phyloP scores from a whole-genome alignment of 2,329 filamentous ascomycete genomes.

The Neonectria magnoliae region DNA sequence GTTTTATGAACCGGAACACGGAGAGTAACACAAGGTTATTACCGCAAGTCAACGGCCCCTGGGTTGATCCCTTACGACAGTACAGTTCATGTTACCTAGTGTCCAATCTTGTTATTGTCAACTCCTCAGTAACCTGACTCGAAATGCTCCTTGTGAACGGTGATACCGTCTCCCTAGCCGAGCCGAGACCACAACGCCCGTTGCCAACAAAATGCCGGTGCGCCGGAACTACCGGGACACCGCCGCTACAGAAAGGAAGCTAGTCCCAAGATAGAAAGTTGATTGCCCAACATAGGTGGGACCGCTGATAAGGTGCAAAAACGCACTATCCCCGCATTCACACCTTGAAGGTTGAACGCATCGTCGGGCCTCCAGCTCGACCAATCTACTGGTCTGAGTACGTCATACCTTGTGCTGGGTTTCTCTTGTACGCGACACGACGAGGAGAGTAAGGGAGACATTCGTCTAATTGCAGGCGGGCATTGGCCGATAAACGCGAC shows the following conservation, averaged over 20 bases:
- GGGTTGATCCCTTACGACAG: background rate
- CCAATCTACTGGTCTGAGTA: background rate
- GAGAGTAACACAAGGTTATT: too few species aligned
- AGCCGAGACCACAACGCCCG: too few species aligned
- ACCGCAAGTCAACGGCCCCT: too few species aligned
- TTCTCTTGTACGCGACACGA: too few species aligned
- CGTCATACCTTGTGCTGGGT: background rate
- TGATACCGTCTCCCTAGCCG: too few species aligned
- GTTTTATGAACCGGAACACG: background rate
- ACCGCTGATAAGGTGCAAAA: slow-evolving; percentile 5
- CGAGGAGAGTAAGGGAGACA: background rate
- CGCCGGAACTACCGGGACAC: background rate
- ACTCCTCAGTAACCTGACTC: background rate
- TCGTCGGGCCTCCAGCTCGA: background rate
- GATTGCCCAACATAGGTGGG: slow-evolving; percentile 38
- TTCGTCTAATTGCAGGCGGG: background rate
- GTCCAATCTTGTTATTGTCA: too few species aligned
- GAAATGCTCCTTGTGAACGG: background rate
- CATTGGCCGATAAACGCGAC: background rate
- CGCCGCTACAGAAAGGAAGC: background rate
- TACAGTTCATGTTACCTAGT: too few species aligned
- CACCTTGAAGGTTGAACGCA: background rate
- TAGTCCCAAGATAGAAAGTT: slow-evolving; percentile 30
- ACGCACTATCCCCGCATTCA: slow-evolving; percentile 17
- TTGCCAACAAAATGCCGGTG: background rate